phyloP scores from a whole-genome alignment of 116 monocot species.

The Papilionanthe hybrid region DNA sequence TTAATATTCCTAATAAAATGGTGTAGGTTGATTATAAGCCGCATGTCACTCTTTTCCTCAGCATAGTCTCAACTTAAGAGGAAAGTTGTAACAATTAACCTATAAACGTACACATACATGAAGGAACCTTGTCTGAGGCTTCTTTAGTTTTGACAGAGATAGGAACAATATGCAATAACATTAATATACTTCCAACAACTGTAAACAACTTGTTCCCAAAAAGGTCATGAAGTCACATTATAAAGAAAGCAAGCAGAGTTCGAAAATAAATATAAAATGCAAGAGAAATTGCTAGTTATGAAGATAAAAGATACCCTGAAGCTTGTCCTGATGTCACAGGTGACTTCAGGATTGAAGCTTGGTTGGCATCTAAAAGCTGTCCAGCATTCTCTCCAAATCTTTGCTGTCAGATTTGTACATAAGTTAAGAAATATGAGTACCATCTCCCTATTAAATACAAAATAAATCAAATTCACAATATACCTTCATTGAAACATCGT shows the following conservation, averaged over 20 bases:
- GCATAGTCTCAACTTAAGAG: not conserved
- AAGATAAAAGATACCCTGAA: slow-evolving; percentile 48
- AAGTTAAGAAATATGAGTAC: not conserved
- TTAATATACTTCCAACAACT: not conserved
- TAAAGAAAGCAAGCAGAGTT: not conserved
- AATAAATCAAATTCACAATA: not conserved
- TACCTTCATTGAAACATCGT: slow-evolving; percentile 54
- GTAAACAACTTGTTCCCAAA: not conserved
- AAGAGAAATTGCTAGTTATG: not conserved
- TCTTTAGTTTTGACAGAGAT: not conserved
- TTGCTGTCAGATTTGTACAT: slow-evolving; percentile 40
- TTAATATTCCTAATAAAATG: not conserved
- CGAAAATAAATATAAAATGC: not conserved
- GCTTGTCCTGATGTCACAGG: slow-evolving; percentile 56
- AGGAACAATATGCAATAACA: not conserved
- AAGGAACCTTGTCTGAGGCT: not conserved
- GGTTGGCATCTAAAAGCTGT: slow-evolving; percentile 59
- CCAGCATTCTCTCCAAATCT: slow-evolving; percentile 77
- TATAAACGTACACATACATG: not conserved
- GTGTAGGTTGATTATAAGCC: no score
- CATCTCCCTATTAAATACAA: slow-evolving; percentile 4
- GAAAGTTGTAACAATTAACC: not conserved
- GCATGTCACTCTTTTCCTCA: not conserved
- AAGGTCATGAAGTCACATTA: not conserved
- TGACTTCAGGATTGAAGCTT: slow-evolving; percentile 73